A percentile compares a stretch with the other conserved stretches of the same genome.
Evolutionary conservation across 1,139 yeast genomes (phyloP).

Genomic region (Candida frijolesensis): DNA sequence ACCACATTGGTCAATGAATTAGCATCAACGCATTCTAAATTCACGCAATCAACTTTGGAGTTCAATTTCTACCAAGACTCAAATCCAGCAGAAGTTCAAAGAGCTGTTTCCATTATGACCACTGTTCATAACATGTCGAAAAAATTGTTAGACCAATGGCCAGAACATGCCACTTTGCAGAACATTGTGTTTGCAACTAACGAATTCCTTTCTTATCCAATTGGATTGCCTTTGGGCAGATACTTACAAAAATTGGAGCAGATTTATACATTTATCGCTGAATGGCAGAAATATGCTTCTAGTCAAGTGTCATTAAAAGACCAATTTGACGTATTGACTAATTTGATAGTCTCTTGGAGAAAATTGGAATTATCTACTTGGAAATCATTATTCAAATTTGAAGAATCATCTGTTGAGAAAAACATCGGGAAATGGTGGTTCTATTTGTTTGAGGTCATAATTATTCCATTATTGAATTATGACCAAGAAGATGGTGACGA

Average conservation of each 20-base stretch:
- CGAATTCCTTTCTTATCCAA: slow-evolving; percentile 67
- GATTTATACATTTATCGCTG: slow-evolving; percentile 75
- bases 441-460: slow-evolving; percentile 75
- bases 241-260: slow-evolving; percentile 84
- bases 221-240: slow-evolving; percentile 73
- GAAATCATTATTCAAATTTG: slow-evolving; percentile 73
- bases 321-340: slow-evolving; percentile 60
- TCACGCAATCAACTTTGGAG: slow-evolving; percentile 20
- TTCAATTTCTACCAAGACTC: slow-evolving; percentile 74
- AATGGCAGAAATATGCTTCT: slow-evolving; percentile 95
- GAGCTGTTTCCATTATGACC: slow-evolving; percentile 56
- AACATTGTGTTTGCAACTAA: slow-evolving; percentile 65
- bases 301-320: slow-evolving; percentile 65
- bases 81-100: slow-evolving; percentile 59
- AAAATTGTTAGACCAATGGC: slow-evolving; percentile 74
- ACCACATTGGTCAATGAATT: slow-evolving; percentile 46
- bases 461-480: slow-evolving; percentile 43
- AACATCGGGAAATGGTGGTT: slow-evolving; percentile 88
- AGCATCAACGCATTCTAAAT: slow-evolving; percentile 26
- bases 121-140: slow-evolving; percentile 49
- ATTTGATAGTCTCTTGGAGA: slow-evolving; percentile 87
- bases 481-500: slow-evolving; percentile 12
- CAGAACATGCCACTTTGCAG: slow-evolving; percentile 88
- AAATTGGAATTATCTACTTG: slow-evolving; percentile 83
- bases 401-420: slow-evolving; percentile 54